Conservation (phyloP, 148 eudicot genomes). For the Rhododendron molle region DNA sequence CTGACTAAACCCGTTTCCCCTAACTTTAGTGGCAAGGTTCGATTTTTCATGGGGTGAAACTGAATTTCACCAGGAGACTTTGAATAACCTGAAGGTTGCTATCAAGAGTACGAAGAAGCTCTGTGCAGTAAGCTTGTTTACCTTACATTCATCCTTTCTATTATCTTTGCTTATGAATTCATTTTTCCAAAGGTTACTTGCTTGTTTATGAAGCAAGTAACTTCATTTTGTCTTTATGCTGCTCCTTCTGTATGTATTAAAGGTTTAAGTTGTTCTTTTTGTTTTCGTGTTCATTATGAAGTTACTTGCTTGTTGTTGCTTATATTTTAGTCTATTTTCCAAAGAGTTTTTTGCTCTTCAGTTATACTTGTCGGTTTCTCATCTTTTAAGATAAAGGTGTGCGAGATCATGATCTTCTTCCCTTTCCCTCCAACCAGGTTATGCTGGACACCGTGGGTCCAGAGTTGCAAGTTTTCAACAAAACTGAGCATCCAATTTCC, state of each 20-base stretch:
- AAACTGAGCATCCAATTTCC: conserved; percentile 42
- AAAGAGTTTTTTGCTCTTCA: not conserved
- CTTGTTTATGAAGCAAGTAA: not conserved
- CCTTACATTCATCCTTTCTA: conserved; percentile 5
- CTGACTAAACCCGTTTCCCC: not conserved
- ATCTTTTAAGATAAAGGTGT: not conserved
- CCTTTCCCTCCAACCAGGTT: conserved; percentile 31
- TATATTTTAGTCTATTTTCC: not conserved
- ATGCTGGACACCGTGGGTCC: conserved; percentile 74
- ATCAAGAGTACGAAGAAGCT: conserved; percentile 44
- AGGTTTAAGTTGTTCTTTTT: not conserved
- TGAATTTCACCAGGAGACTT: conserved; percentile 35
- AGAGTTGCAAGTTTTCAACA: conserved; percentile 63
- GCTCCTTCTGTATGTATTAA: not conserved
- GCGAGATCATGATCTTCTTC: not conserved
- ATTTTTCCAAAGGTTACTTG: not conserved
- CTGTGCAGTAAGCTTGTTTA: conserved; percentile 36
- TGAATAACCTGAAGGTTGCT: conserved; percentile 37
- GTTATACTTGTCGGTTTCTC: not conserved
- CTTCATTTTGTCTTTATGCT: not conserved
- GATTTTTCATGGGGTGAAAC: conserved; percentile 43
- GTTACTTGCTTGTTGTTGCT: not conserved
- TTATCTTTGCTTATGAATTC: not conserved
- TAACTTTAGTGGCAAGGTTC: conserved; percentile 35
- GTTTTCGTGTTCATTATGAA: not conserved